Conservation (phyloP, 2,329 filamentous ascomycete species). For the Tolypocladium tropicale region DNA sequence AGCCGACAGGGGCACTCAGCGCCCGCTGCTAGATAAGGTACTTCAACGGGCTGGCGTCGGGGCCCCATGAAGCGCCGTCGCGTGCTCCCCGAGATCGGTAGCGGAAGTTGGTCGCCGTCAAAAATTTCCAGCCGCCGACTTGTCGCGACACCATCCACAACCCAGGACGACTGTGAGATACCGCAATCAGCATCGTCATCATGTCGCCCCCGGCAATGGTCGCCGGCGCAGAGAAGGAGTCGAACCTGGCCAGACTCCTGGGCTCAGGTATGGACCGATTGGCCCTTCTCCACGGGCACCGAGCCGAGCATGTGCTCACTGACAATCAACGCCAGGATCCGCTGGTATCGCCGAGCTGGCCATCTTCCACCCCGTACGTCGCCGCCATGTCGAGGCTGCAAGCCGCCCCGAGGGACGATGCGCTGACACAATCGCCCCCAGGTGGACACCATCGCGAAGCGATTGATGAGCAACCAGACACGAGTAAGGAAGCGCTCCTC, state of each 20-base stretch:
- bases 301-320: constrained; percentile 11
- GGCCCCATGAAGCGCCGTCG: background rate
- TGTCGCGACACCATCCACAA: constrained; percentile 1
- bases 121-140: constrained; percentile 6
- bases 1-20: background rate
- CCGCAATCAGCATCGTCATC: constrained; percentile 9
- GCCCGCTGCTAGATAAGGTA: background rate
- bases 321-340: constrained; percentile 48
- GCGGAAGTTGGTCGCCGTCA: background rate
- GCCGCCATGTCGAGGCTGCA: constrained; percentile 3
- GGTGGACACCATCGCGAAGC: constrained; percentile 98
- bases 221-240: constrained; percentile 61
- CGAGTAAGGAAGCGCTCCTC: constrained; percentile 31
- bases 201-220: constrained; percentile 50
- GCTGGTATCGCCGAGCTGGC: constrained; percentile 89
- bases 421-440: constrained; percentile 22
- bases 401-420: background rate
- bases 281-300: background rate
- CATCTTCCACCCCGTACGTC: constrained; percentile 77
- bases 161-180: constrained; percentile 1
- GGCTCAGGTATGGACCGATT: constrained; percentile 60
- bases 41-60: background rate
- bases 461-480: constrained; percentile 95
- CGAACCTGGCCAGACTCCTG: constrained; percentile 74
- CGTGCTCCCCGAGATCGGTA: constrained; percentile 8